Evolutionary conservation across 2,329 filamentous ascomycete species (phyloP).

Genomic region (Stachybotrys elegans): DNA sequence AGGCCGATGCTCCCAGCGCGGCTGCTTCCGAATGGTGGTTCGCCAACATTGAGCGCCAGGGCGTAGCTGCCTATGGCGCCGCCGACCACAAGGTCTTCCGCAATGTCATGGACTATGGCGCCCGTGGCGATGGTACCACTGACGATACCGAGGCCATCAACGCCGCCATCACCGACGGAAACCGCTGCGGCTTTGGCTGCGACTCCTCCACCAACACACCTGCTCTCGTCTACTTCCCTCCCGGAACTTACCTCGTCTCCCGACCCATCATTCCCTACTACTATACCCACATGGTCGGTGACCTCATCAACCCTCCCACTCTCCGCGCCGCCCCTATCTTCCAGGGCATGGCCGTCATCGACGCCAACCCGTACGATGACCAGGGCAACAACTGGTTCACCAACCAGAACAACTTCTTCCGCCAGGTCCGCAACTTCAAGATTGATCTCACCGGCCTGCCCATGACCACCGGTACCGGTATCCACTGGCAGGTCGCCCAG

Average conservation of each 20-base stretch:
- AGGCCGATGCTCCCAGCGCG: conserved; percentile 6
- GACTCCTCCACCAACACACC: conserved; percentile 80
- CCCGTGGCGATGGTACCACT: conserved; percentile 59
- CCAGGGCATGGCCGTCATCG: conserved; percentile 80
- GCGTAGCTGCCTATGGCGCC: conserved; percentile 54
- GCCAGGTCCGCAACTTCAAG: conserved; percentile 75
- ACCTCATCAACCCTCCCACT: conserved; percentile 65
- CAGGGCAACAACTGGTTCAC: conserved; percentile 69
- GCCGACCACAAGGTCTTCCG: conserved; percentile 66
- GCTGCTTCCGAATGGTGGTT: conserved; percentile 63
- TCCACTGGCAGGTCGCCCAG: conserved; percentile 85
- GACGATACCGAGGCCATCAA: conserved; percentile 93
- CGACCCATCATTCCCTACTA: conserved; percentile 79
- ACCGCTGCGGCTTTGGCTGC: conserved; percentile 75
- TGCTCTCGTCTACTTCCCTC: conserved; percentile 85
- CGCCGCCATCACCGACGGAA: conserved; percentile 68
- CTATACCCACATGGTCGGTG: conserved; percentile 89
- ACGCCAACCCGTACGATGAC: conserved; percentile 76
- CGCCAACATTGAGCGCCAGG: conserved; percentile 62
- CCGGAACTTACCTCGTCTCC: conserved; percentile 79
- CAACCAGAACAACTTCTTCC: conserved; percentile 82
- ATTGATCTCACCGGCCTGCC: conserved; percentile 69
- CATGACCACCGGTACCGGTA: conserved; percentile 57
- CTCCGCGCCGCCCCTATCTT: conserved; percentile 72
- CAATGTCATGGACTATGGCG: conserved; percentile 73